These are phyloP conservation scores for Metarhizium robertsii DNA, from an alignment of 2,329 filamentous ascomycete genomes.

Conservation along the genomic window DNA sequence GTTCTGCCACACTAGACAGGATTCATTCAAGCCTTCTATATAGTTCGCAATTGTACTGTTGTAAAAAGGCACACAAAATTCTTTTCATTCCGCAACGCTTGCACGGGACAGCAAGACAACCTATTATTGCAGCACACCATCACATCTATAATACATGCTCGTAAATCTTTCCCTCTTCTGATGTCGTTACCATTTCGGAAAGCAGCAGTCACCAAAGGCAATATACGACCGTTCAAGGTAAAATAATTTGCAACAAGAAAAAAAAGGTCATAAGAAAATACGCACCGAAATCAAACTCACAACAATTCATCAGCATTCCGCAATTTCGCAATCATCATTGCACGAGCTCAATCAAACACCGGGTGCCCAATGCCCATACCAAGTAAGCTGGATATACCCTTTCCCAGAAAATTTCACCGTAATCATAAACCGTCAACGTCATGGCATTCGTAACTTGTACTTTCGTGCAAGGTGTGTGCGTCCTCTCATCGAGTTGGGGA, in stretches of 20 bases:
- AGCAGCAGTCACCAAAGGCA: not conserved
- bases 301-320: not conserved
- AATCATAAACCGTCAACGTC: slow-evolving; percentile 7
- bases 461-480: not conserved
- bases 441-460: slow-evolving; percentile 6
- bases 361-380: not conserved
- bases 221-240: not conserved
- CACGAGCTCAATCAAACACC: not conserved
- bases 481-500: not conserved
- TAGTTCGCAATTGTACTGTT: not conserved
- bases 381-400: not conserved
- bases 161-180: not conserved
- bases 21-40: too few species aligned
- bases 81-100: not conserved
- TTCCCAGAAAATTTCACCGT: slow-evolving; percentile 2
- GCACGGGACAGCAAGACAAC: not conserved
- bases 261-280: not conserved
- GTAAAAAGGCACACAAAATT: not conserved
- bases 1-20: not conserved
- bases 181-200: not conserved
- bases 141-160: slow-evolving; percentile 10
- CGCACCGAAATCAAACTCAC: not conserved
- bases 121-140: not conserved
- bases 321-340: not conserved
- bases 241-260: not conserved